Base-by-base conservation (phyloP, 495 filamentous ascomycete species). In the Astrocystis sublimbata region DNA sequence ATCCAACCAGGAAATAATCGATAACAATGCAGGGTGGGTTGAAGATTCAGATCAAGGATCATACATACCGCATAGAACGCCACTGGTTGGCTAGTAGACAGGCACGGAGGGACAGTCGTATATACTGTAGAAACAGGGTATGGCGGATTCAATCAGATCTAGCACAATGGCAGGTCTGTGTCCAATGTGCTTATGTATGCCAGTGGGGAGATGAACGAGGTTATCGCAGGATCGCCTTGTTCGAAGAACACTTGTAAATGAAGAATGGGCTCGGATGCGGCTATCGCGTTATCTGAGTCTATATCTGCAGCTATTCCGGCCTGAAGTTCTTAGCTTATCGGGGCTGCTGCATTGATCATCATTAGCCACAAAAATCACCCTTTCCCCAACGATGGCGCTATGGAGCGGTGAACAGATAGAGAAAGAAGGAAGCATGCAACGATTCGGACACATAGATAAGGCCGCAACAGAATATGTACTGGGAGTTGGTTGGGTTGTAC, bases 351-450 rank as follows among this genome's bases (percentile, higher is more conserved):
- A 35, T 63, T 36, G 49, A 62, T 68, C 65, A 64, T 58, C 42
- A 58, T 58, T 58, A 58, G 40, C 30, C 28, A 6, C 40, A n/a
- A 21, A 50, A 59, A 21, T 30, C 23, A 28, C 13, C 40, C 26
- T 56, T 65, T 58, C 55, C 58, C 53, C 59, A 53, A 58, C 61
- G 42, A 49, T 38, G 38, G 26, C 56, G 13, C 26, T 50, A 61
- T 68, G 31, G 53, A 62, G 68, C 68, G 68, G 68, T 71, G 68
- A 68, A 65, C 63, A 71, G 68, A 71, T 71, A 71, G 65, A 63
- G 63, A 30, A 66, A 41, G 49, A 47, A n/a, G 43, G 63, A 30
- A 66, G 41, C 53, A 47, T 8, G 43, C 30, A 52, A 35, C 55
- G 59, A 26, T 19, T 30, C 17, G 45, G 35, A 38, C 17, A 33